Base-by-base conservation (phyloP, 805 yeast species). In the Cyberlindnera saturnus region DNA sequence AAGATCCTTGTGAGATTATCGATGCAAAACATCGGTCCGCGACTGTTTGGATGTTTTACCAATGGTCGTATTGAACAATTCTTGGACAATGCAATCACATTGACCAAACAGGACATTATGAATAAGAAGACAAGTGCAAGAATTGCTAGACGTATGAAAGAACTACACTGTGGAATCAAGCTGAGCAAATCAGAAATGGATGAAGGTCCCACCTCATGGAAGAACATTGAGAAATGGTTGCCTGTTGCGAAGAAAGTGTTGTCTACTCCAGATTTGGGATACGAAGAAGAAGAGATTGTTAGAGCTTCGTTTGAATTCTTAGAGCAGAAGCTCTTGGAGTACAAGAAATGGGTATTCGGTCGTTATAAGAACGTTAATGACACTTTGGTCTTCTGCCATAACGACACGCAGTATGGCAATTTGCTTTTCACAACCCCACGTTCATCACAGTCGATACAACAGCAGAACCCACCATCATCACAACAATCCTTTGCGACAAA, bases 331-430 rank as follows among this genome's bases (percentile, higher is more conserved):
- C 63, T 86, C 7, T 54, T 56, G 2, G 61, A 57, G 39, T 91
- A 90, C 62, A 70, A 72, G 42, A 61, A 68, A 6, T 87, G 90
- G 89, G 64, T 93, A 16, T 70, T 69, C 32, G 53, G 53, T 6
- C 66, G 73, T 47, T 78, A 82, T 53, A 74, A 62, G 9, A 61
- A 60, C 17, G 62, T 79, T 32, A 64, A 69, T 39, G 66, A 70
- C 13, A 69, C 73, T 42, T 69, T 86, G 47, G 88, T 78, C 13
- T 93, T 93, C 59, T 88, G 96, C 55, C 99, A 93, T 64, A 93
- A 93, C 59, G 99, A 91, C 63, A 85, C 98, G 1, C 99, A 93
- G 63, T 91, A 93, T 61, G 99, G 99, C 30, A 93, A 93, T 59
- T 71, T 93, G 49, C 69, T 93, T 43, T 77, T 91, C 45, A 49